These are phyloP conservation scores for Penicillium tannophilum DNA, from an alignment of 495 filamentous ascomycete species.

Conservation along the genomic window DNA sequence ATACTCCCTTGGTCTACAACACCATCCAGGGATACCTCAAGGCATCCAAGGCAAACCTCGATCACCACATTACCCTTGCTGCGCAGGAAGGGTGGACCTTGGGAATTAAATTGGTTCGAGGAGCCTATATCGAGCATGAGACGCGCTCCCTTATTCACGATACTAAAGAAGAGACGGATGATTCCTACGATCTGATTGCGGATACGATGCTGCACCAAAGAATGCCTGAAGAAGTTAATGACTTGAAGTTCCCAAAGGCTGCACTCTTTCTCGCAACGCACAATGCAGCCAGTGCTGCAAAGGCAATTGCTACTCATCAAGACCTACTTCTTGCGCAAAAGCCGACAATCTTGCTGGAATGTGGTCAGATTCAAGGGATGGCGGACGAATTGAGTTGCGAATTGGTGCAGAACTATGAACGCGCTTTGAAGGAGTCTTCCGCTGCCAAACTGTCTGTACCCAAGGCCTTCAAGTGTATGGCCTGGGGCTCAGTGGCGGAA, in stretches of 20 bases:
- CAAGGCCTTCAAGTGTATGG: conserved; percentile 40
- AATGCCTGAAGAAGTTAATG: conserved; percentile 17
- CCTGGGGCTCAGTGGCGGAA: conserved; percentile 38
- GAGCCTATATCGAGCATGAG: conserved; percentile 45
- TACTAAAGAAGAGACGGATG: conserved; percentile 44
- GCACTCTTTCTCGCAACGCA: conserved; percentile 47
- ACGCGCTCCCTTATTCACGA: conserved; percentile 41
- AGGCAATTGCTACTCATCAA: conserved; percentile 32
- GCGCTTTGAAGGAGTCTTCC: conserved; percentile 16
- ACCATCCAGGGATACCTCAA: conserved; percentile 48
- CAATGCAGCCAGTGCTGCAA: conserved; percentile 36
- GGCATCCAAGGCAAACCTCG: conserved; percentile 34
- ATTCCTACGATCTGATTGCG: conserved; percentile 43
- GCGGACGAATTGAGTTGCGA: conserved; percentile 41
- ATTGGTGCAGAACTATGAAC: conserved; percentile 30
- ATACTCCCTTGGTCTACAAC: conserved; percentile 37
- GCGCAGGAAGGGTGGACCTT: conserved; percentile 34
- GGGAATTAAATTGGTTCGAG: conserved; percentile 44
- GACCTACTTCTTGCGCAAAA: conserved; percentile 19
- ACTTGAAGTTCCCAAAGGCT: conserved; percentile 31
- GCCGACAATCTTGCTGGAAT: conserved; percentile 35
- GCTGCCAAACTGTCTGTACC: conserved; percentile 24
- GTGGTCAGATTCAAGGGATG: conserved; percentile 66
- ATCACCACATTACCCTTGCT: conserved; percentile 34
- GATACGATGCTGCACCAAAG: conserved; percentile 29